Evolutionary conservation across 352 stramenopile species (phyloP), one percentile per base, ranked within the genome.

Genomic region (Phytophthora pinifolia): DNA sequence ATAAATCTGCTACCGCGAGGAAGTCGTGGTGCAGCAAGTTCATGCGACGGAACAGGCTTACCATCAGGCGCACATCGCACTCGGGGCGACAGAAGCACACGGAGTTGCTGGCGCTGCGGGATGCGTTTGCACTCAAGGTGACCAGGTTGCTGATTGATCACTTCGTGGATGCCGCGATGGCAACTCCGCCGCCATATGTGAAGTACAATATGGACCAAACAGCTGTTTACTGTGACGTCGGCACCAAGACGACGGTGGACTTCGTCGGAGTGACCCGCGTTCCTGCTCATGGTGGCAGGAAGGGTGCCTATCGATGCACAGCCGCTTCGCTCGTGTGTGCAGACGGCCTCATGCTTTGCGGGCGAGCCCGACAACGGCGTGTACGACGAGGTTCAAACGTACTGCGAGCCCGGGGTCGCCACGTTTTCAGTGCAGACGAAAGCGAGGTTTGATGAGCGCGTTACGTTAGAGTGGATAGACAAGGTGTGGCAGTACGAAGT

Each of bases 191-290:
- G 12, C 22, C 13, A 4, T 34, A 15, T 14, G 41, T n/a, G 12
- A 22, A 35, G 6, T 46, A 34, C 13, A 35, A 35, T 35, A 46
- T 46, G 41, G 41, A 46, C n/a, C 41, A 46, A 34, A 46, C 41
- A 0, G 12, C 41, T 20, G 9, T 46, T 0, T 46, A 35, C 41
- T 35, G 41, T 9, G 25, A 46, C 22, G 25, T 46, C 1, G 20
- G 20, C 0, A 4, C 22, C 14, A 31, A 14, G 4, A 22, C 20
- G 18, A 25, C 25, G 12, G 25, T 46, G 10, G 41, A 46, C 3
- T 18, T 46, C 25, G 41, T 46, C 15, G 41, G 22, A 8, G 41
- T 20, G 20, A 31, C 20, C 3, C 8, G 20, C 0, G 22, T 35
- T 1, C 41, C 41, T 13, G 25, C 25, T 0, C 1, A 18, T 22